These are phyloP conservation scores for Kodamaea lidongshanica DNA, from an alignment of 805 yeast genomes.

Conservation along the genomic window DNA sequence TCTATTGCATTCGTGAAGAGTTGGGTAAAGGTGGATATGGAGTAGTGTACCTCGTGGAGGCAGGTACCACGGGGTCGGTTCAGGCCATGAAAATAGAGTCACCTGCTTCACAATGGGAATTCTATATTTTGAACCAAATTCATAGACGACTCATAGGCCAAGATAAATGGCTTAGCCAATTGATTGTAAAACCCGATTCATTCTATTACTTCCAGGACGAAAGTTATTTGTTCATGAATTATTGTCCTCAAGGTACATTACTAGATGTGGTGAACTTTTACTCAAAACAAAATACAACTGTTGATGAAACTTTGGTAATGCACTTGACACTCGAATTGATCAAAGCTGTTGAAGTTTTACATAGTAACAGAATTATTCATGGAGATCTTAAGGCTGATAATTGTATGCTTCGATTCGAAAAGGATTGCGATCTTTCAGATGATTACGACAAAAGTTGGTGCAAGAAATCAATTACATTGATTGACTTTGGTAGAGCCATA, in stretches of 20 bases:
- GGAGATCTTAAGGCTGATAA: constrained; percentile 85
- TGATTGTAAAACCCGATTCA: constrained; percentile 44
- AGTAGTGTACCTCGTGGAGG: constrained; percentile 64
- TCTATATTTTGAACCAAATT: constrained; percentile 58
- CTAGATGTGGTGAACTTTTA: constrained; percentile 58
- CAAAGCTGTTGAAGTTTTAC: constrained; percentile 54
- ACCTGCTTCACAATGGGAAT: constrained; percentile 77
- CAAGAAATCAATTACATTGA: constrained; percentile 51
- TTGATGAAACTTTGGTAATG: constrained; percentile 60
- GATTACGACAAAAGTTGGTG: constrained; percentile 37
- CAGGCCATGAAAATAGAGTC: constrained; percentile 69
- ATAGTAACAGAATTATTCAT: constrained; percentile 62
- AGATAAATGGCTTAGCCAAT: constrained; percentile 1
- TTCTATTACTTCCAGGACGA: constrained; percentile 59
- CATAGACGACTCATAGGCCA: constrained; percentile 36
- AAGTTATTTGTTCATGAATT: constrained; percentile 60
- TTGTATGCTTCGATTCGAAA: constrained; percentile 62
- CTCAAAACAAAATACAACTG: constrained; percentile 16
- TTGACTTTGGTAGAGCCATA: constrained; percentile 78
- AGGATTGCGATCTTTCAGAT: constrained; percentile 11
- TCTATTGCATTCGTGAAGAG: constrained; percentile 45
- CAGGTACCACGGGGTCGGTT: constrained; percentile 40
- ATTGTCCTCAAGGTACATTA: constrained; percentile 64
- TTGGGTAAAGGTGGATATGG: constrained; percentile 83
- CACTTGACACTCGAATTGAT: constrained; percentile 62